Conservation (phyloP, 495 filamentous ascomycete species). For the Annulohypoxylon stygium region DNA sequence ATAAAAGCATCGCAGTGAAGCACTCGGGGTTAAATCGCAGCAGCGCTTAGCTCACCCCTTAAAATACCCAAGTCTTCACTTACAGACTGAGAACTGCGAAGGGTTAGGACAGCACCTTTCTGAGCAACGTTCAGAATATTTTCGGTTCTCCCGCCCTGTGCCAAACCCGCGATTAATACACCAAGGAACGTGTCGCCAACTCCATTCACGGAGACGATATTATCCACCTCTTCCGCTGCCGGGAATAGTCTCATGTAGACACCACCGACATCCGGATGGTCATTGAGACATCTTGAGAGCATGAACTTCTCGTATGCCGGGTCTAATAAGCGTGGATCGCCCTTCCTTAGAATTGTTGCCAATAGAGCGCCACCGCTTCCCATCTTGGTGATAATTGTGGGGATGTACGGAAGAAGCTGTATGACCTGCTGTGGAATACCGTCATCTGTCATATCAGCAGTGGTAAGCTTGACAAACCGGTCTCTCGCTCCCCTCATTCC, state of each 20-base stretch:
- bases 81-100: conserved; percentile 79
- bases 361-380: conserved; percentile 84
- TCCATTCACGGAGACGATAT: conserved; percentile 91
- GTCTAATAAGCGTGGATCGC: conserved; percentile 72
- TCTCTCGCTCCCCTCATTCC: conserved; percentile 73
- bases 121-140: conserved; percentile 72
- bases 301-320: conserved; percentile 75
- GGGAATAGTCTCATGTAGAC: conserved; percentile 88
- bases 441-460: conserved; percentile 72
- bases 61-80: conserved; percentile 61
- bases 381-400: conserved; percentile 85
- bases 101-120: conserved; percentile 78
- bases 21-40: conserved; percentile 15
- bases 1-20: neutral
- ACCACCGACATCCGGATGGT: conserved; percentile 73
- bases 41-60: conserved; percentile 52
- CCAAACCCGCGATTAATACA: conserved; percentile 76
- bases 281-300: conserved; percentile 67
- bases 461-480: conserved; percentile 72
- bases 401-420: conserved; percentile 87
- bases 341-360: conserved; percentile 73
- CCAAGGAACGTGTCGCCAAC: conserved; percentile 95
- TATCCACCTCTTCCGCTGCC: conserved; percentile 71
- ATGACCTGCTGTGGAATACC: conserved; percentile 86
- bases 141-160: conserved; percentile 62